phyloP scores from a whole-genome alignment of 1,139 yeast species.

The Pneumocystis murina region DNA sequence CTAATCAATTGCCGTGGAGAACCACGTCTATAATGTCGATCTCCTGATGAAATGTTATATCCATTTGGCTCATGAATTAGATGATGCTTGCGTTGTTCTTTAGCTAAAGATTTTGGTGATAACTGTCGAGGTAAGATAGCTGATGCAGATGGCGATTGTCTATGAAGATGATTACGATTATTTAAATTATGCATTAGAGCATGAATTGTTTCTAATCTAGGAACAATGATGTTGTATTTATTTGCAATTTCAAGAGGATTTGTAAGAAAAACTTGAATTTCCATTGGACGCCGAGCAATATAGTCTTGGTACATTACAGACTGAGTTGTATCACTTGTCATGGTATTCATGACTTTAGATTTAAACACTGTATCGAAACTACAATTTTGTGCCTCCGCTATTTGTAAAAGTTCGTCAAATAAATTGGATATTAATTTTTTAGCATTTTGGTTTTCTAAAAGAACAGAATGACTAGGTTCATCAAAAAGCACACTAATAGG shows the following conservation, averaged over 20 bases:
- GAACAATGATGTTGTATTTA: conserved; percentile 41
- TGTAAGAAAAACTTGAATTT: conserved; percentile 56
- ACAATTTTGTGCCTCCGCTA: conserved; percentile 12
- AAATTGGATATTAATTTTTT: conserved; percentile 10
- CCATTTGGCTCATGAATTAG: conserved; percentile 2
- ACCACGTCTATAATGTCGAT: conserved; percentile 6
- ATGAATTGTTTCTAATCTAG: conserved; percentile 43
- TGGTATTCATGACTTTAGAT: conserved; percentile 8
- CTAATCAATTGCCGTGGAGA: conserved; percentile 7
- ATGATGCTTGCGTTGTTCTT: conserved; percentile 1
- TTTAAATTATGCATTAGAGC: conserved; percentile 31
- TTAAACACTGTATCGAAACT: conserved; percentile 9
- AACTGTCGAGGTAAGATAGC: background rate
- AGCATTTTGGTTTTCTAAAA: conserved; percentile 10
- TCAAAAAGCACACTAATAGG: conserved; percentile 16
- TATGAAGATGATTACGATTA: conserved; percentile 7
- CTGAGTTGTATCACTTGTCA: conserved; percentile 28
- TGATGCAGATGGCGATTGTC: background rate
- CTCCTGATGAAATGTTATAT: background rate
- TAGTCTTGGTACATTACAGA: conserved; percentile 52
- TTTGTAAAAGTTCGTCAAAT: conserved; percentile 13
- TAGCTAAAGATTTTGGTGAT: conserved; percentile 4
- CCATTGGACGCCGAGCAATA: conserved; percentile 51
- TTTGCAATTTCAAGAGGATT: conserved; percentile 51
- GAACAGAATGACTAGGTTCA: conserved; percentile 15